These are phyloP conservation scores for Takakia lepidozioides DNA, from an alignment of 225 moss, liverwort and hornwort genomes.

Conservation along the genomic window DNA sequence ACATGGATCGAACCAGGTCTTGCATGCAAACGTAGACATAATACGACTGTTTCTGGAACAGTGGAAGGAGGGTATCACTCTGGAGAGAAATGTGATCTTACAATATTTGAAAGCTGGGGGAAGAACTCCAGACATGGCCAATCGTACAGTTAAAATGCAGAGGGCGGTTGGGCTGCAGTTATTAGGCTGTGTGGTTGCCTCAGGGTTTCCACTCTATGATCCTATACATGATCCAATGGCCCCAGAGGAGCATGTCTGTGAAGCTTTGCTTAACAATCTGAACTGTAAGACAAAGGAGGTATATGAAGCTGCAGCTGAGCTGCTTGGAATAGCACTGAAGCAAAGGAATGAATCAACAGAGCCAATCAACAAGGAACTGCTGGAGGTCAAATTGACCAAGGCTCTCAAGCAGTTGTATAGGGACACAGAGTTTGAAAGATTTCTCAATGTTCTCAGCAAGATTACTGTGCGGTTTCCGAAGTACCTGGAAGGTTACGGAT, in stretches of 20 bases:
- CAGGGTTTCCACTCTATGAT: conserved; percentile 67
- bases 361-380: conserved; percentile 21
- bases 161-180: conserved; percentile 77
- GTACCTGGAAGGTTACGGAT: conserved; percentile 53
- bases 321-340: conserved; percentile 63
- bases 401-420: conserved; percentile 48
- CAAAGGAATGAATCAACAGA: conserved; percentile 28
- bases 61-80: conserved; percentile 57
- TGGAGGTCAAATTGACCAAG: conserved; percentile 61
- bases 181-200: conserved; percentile 68
- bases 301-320: conserved; percentile 89
- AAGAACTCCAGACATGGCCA: conserved; percentile 49
- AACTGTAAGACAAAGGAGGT: conserved; percentile 62
- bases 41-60: conserved; percentile 74
- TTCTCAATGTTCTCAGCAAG: conserved; percentile 80
- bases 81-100: conserved; percentile 50
- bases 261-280: conserved; percentile 70
- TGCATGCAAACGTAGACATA: conserved; percentile 79
- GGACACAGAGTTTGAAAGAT: conserved; percentile 61
- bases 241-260: conserved; percentile 59
- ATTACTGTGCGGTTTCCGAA: conserved; percentile 51
- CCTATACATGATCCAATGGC: conserved; percentile 34
- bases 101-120: conserved; percentile 67
- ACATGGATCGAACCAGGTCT: conserved; percentile 67
- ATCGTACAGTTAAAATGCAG: conserved; percentile 46